Evolutionary conservation across 257 asterid species (phyloP), one percentile per base, ranked within the genome.

Genomic region (Solanum bukasovii): DNA sequence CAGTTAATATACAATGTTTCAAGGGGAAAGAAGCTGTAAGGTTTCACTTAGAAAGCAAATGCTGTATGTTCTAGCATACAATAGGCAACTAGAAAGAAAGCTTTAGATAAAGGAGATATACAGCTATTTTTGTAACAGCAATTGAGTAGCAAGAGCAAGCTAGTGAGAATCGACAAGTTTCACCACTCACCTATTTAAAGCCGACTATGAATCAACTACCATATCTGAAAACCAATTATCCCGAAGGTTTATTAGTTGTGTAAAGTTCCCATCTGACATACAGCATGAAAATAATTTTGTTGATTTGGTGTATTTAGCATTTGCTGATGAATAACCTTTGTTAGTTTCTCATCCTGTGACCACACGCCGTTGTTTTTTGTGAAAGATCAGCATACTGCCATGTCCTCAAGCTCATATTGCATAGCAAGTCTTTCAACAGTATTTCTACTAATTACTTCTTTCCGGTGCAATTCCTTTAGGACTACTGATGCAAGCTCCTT

Each of bases 391-490:
- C 29, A 27, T 78, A 42, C 84, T 25, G 20, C 81, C 20, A 87
- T 34, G 31, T 87, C 91, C 90, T 94, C 91, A 84, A 95, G 95
- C 89, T 95, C 98, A 88, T 93, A 93, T 59, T 95, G 98, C 97
- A 94, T 93, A 23, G 90, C 88, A 33, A 94, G 92, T 87, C 99
- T 91, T 61, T 94, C 95, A 70, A 94, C 92, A 1, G 97, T 92
- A 49, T 84, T 91, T 71, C 91, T 87, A 87, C 94, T 84, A 91
- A 94, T 86, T 5, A 94, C 98, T 25, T 88, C 90, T 85, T 93
- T 92, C 75, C 23, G 21, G 72, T 91, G 92, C 91, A 96, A 91
- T 92, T 93, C 95, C 86, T 90, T 93, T 94, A 95, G 88, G 18
- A 96, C 90, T 9, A 16, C 87, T 9, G 89, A 90, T 7, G 96